A percentile compares a stretch with the other conserved stretches of the same genome.
Evolutionary conservation across 2,329 filamentous ascomycete species (phyloP).

Genomic region (Aspergillus piperis): DNA sequence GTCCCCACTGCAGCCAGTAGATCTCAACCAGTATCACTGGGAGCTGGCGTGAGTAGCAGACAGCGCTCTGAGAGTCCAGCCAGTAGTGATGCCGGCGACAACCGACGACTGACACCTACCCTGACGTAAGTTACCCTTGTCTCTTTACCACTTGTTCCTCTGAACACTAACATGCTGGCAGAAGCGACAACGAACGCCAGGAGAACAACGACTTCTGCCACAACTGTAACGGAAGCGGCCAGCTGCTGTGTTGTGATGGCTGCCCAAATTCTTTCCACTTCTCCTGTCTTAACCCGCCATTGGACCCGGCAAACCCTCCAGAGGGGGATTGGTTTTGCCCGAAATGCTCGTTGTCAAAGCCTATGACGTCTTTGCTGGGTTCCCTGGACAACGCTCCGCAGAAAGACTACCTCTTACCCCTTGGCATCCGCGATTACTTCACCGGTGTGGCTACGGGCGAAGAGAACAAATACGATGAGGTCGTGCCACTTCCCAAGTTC

Average conservation of each 20-base stretch:
- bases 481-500: conserved; percentile 41
- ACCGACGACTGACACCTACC: conserved; percentile 25
- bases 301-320: conserved; percentile 63
- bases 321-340: conserved; percentile 84
- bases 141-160: neutral
- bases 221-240: conserved; percentile 78
- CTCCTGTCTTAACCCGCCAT: conserved; percentile 79
- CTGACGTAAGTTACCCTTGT: conserved; percentile 9
- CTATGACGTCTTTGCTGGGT: conserved; percentile 66
- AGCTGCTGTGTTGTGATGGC: conserved; percentile 90
- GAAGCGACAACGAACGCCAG: conserved; percentile 25
- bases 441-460: conserved; percentile 74
- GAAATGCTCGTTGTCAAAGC: conserved; percentile 54
- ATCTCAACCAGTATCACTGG: neutral
- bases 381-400: conserved; percentile 69
- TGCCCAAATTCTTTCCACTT: conserved; percentile 91
- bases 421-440: conserved; percentile 71
- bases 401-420: conserved; percentile 71
- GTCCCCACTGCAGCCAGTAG: neutral
- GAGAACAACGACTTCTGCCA: conserved; percentile 92
- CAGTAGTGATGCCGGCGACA: conserved; percentile 28
- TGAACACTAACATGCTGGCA: conserved; percentile 17
- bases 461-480: conserved; percentile 79
- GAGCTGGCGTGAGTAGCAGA: conserved; percentile 3
- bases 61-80: conserved; percentile 21